These are phyloP conservation scores for Nosema muscidifuracis DNA, from an alignment of 371 early-diverging fungal genomes.

Conservation along the genomic window DNA sequence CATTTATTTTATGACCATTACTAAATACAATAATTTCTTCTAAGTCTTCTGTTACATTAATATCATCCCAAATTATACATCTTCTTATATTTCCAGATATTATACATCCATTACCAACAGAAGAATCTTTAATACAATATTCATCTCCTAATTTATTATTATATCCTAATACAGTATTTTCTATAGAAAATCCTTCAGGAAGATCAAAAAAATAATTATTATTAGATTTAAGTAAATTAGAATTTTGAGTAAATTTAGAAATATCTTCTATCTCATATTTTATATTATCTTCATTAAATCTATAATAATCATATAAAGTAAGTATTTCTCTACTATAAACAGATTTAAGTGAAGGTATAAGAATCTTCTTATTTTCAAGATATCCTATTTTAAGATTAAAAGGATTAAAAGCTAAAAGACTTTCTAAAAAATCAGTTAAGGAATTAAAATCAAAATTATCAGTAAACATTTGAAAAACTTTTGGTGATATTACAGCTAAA, in stretches of 20 bases:
- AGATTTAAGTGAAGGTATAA: neutral
- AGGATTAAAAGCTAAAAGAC: slow-evolving; percentile 36
- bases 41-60: slow-evolving; percentile 16
- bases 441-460: slow-evolving; percentile 53
- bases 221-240: slow-evolving; percentile 1
- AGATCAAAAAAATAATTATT: slow-evolving; percentile 25
- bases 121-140: slow-evolving; percentile 8
- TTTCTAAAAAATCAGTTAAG: slow-evolving; percentile 40
- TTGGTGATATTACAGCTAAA: slow-evolving; percentile 34
- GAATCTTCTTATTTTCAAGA: neutral
- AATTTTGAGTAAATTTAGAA: neutral
- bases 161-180: slow-evolving; percentile 32
- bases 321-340: slow-evolving; percentile 47
- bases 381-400: slow-evolving; percentile 40
- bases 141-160: slow-evolving; percentile 21
- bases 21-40: slow-evolving; percentile 15
- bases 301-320: slow-evolving; percentile 50
- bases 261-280: slow-evolving; percentile 17
- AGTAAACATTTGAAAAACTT: slow-evolving; percentile 41
- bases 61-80: slow-evolving; percentile 48
- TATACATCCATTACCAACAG: slow-evolving; percentile 33
- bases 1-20: neutral
- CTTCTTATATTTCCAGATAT: slow-evolving; percentile 28
- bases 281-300: slow-evolving; percentile 39
- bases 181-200: slow-evolving; percentile 6